Evolutionary conservation across 805 yeast genomes (phyloP).

Genomic region (Danielia reshetovae): DNA sequence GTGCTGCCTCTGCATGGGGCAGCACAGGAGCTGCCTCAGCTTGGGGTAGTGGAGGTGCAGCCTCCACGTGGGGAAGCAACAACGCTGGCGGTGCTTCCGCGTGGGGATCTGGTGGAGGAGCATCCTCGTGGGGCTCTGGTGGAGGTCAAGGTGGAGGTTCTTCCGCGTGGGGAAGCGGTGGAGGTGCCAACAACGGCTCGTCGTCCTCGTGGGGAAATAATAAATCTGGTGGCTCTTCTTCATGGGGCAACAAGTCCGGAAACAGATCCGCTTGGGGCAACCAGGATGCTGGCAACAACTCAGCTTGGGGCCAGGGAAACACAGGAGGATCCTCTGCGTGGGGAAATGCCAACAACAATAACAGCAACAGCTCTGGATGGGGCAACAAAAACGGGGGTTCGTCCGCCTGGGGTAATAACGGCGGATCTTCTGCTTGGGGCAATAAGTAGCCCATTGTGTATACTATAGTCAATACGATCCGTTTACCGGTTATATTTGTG

Average conservation of each 20-base stretch:
- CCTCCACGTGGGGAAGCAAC: constrained; percentile 23
- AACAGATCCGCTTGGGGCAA: constrained; percentile 30
- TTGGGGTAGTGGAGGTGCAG: constrained; percentile 23
- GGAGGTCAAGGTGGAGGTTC: constrained; percentile 9
- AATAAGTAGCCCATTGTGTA: constrained; percentile 4
- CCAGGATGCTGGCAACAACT: constrained; percentile 38
- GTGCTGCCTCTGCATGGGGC: constrained; percentile 34
- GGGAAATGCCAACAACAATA: constrained; percentile 13
- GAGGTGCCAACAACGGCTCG: constrained; percentile 8
- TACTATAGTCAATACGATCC: background rate
- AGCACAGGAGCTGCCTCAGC: constrained; percentile 42
- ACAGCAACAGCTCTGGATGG: constrained; percentile 10
- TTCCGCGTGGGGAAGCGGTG: constrained; percentile 16
- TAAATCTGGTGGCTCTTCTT: constrained; percentile 10
- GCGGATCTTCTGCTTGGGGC: constrained; percentile 17
- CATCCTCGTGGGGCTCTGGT: constrained; percentile 24
- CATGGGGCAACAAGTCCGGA: constrained; percentile 17
- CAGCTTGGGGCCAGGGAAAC: constrained; percentile 17
- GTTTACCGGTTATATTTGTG: too few species aligned
- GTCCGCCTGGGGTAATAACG: constrained; percentile 23
- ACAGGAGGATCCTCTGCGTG: constrained; percentile 13
- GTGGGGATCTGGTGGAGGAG: constrained; percentile 43
- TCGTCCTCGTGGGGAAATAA: constrained; percentile 17
- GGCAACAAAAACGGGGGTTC: constrained; percentile 10
- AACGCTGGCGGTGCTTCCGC: constrained; percentile 31